These are phyloP conservation scores for Albugo candida DNA, from an alignment of 352 stramenopile genomes.

Conservation along the genomic window DNA sequence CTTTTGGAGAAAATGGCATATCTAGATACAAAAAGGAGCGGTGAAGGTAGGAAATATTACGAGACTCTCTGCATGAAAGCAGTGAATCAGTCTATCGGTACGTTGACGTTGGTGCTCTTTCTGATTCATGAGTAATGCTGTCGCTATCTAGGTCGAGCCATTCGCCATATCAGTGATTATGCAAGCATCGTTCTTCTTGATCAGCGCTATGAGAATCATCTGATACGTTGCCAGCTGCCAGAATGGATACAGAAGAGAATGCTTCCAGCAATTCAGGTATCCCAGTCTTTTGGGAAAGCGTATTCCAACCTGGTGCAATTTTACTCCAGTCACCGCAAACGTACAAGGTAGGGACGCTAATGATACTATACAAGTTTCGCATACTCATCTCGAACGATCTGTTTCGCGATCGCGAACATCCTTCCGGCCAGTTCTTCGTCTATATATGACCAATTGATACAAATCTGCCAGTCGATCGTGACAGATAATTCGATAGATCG, in stretches of 20 bases:
- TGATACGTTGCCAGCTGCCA: constrained; percentile 42
- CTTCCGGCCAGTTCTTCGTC: constrained; percentile 69
- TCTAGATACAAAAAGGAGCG: constrained; percentile 43
- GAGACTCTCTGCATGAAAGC: constrained; percentile 97
- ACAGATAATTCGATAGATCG: constrained; percentile 13
- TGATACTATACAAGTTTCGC: constrained; percentile 15
- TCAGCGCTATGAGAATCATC: constrained; percentile 72
- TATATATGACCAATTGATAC: constrained; percentile 70
- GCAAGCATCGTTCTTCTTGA: constrained; percentile 93
- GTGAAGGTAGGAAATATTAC: constrained; percentile 85
- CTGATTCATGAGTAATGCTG: not conserved
- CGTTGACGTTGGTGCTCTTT: not conserved
- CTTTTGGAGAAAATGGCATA: constrained; percentile 95
- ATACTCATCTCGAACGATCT: constrained; percentile 51
- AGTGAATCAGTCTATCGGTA: constrained; percentile 97
- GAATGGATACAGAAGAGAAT: constrained; percentile 71
- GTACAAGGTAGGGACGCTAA: not conserved
- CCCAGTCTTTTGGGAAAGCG: constrained; percentile 33
- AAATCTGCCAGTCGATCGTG: constrained; percentile 53
- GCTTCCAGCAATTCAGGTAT: constrained; percentile 15
- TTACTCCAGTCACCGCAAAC: constrained; percentile 26
- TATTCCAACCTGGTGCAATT: constrained; percentile 68
- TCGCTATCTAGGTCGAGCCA: constrained; percentile 63
- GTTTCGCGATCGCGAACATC: constrained; percentile 63
- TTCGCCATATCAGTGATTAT: constrained; percentile 96